These are phyloP conservation scores for Fusarium kyushuense DNA, from an alignment of 2,329 filamentous ascomycete species.

Conservation along the genomic window DNA sequence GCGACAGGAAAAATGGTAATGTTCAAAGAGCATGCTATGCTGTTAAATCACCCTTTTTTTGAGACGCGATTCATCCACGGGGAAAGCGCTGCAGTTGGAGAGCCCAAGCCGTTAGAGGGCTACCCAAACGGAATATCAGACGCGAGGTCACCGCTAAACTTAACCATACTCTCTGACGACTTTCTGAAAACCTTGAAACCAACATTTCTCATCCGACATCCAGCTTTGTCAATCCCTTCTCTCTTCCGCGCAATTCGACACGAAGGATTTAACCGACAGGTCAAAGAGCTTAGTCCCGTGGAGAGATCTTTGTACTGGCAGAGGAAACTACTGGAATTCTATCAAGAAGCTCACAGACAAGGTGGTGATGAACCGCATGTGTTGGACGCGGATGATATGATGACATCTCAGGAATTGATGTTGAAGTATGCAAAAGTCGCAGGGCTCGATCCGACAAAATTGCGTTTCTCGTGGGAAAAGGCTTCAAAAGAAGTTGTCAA, in stretches of 20 bases:
- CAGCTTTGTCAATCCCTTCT: neutral
- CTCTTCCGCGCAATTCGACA: neutral
- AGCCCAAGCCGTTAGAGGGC: neutral
- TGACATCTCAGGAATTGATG: neutral
- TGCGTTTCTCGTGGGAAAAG: neutral
- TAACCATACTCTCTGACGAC: neutral
- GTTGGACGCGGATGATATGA: constrained; percentile 1
- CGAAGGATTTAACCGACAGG: neutral
- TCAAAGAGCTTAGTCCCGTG: neutral
- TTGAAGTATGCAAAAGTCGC: neutral
- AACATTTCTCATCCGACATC: constrained; percentile 2
- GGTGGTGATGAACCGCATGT: neutral
- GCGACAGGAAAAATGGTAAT: neutral
- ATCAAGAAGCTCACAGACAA: neutral
- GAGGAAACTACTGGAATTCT: neutral
- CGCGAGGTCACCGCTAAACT: neutral
- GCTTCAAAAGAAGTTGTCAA: neutral
- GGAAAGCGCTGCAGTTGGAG: neutral
- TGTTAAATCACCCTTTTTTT: neutral
- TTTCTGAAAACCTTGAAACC: neutral
- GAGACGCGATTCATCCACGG: neutral
- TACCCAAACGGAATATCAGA: neutral
- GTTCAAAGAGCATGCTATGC: neutral
- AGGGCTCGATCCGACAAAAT: neutral
- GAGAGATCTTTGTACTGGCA: neutral